Evolutionary conservation across 1,284 basidiomycete genomes (phyloP), one percentile per base, ranked within the genome.

Genomic region (Megacollybia platyphylla): DNA sequence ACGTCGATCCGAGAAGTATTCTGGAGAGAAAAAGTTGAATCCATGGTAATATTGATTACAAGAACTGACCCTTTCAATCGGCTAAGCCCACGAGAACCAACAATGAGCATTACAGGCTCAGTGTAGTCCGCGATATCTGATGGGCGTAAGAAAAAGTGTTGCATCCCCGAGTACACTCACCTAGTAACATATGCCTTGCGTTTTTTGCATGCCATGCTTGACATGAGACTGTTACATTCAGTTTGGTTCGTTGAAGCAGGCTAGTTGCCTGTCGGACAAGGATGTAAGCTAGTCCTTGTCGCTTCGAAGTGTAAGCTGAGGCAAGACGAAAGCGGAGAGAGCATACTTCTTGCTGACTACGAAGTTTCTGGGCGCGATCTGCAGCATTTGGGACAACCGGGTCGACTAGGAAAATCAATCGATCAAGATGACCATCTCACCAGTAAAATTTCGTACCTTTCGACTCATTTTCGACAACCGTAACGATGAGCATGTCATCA

Each of bases 191-290:
- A 58, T 96, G 90, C 20, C 91, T 68, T 5, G 86, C 73, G 56
- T 96, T 94, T 68, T 93, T 96, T 18, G 90, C 88, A 54, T 97
- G 93, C 73, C 94, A 84, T 15, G 93, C 91, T 63, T 97, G 92
- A 59, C 93, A 97, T 1, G 79, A 73, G 35, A 97, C 79, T 0
- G 77, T 81, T 26, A 96, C 87, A 51, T 93, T 80, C 39, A 97
- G 67, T 45, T 73, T 73, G 0, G 94, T 97, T 26, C 94, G 82
- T 58, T 96, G 90, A 24, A 98, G 71, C 11, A 97, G 70, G 10
- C 82, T 75, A 0, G 87, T 93, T 2, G 86, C 89, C 63, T 97
- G 91, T 43, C 87, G 81, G 39, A 85, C 76, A 18, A 93, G 80
- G 37, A 92, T 82, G 44, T 91, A 87, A 1, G 90, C 82, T 40